phyloP scores from a whole-genome alignment of 208 protist species.

The Leishmania lainsoni region DNA sequence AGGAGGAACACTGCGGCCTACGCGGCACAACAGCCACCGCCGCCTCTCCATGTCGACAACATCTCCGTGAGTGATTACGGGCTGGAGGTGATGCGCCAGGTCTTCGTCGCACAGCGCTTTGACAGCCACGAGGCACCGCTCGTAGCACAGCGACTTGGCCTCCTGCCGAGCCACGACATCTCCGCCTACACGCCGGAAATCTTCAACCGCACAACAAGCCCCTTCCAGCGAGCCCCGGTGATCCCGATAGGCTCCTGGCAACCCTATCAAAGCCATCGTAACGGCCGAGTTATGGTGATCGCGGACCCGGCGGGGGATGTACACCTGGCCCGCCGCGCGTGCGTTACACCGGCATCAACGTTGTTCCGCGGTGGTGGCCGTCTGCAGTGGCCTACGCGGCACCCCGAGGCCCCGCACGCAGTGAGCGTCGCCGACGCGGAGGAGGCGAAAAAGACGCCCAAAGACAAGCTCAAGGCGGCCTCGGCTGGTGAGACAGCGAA shows the following conservation, averaged over 20 bases:
- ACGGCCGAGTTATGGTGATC: slow-evolving; percentile 29
- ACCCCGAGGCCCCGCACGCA: slow-evolving; percentile 22
- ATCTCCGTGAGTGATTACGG: slow-evolving; percentile 38
- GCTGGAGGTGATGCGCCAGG: slow-evolving; percentile 30
- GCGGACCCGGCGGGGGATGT: slow-evolving; percentile 55
- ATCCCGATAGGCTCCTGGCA: slow-evolving; percentile 56
- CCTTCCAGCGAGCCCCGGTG: slow-evolving; percentile 27
- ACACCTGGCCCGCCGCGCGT: slow-evolving; percentile 52
- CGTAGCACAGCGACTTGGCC: slow-evolving; percentile 26
- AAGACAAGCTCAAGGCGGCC: slow-evolving; percentile 35
- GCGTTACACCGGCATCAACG: slow-evolving; percentile 31
- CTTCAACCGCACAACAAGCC: slow-evolving; percentile 14
- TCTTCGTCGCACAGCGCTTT: slow-evolving; percentile 38
- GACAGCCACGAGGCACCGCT: slow-evolving; percentile 23
- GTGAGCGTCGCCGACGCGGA: slow-evolving; percentile 21
- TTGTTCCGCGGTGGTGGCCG: slow-evolving; percentile 52
- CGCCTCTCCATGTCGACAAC: slow-evolving; percentile 54
- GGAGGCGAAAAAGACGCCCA: slow-evolving; percentile 31
- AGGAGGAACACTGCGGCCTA: slow-evolving; percentile 5
- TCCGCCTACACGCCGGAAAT: slow-evolving; percentile 25
- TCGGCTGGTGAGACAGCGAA: slow-evolving; percentile 10
- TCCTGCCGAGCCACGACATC: slow-evolving; percentile 12
- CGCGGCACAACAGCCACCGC: not conserved
- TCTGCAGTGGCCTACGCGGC: slow-evolving; percentile 38
- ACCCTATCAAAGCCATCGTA: slow-evolving; percentile 32